Percentiles rank a stretch among this genome's conserved stretches.
Conservation (phyloP, 805 yeast genomes). For the Millerozyma acaciae region DNA sequence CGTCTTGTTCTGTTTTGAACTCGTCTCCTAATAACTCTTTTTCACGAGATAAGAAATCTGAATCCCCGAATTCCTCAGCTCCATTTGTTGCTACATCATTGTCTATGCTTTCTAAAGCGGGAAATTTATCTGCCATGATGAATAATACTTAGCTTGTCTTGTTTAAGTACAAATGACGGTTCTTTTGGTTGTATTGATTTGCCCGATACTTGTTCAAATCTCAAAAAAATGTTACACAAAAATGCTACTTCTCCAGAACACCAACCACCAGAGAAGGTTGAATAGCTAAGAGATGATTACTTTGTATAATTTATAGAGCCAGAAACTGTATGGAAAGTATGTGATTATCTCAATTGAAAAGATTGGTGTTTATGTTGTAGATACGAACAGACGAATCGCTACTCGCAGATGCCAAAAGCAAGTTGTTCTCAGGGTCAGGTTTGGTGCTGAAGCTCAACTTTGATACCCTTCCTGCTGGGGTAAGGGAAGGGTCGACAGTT, state of each 20-base stretch:
- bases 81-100: constrained; percentile 22
- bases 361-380: constrained; percentile 21
- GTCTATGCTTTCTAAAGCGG: constrained; percentile 54
- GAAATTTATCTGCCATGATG: constrained; percentile 71
- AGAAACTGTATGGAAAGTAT: no score
- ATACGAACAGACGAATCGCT: constrained; percentile 61
- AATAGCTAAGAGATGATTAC: no score
- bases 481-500: constrained; percentile 32
- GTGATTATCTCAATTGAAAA: no score
- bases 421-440: constrained; percentile 13
- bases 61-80: constrained; percentile 33
- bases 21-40: constrained; percentile 67
- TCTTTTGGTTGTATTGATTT: not conserved
- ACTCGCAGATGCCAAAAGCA: constrained; percentile 57
- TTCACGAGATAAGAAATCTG: constrained; percentile 67
- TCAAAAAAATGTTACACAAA: constrained; percentile 1
- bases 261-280: no score
- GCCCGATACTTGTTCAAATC: not conserved
- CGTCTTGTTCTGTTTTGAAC: constrained; percentile 63
- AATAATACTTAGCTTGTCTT: not conserved
- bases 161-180: not conserved
- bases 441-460: constrained; percentile 55
- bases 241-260: no score
- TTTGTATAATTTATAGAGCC: no score
- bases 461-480: constrained; percentile 62